Base-by-base conservation (phyloP, 2,329 filamentous ascomycete species). In the Fusarium hainanense region DNA sequence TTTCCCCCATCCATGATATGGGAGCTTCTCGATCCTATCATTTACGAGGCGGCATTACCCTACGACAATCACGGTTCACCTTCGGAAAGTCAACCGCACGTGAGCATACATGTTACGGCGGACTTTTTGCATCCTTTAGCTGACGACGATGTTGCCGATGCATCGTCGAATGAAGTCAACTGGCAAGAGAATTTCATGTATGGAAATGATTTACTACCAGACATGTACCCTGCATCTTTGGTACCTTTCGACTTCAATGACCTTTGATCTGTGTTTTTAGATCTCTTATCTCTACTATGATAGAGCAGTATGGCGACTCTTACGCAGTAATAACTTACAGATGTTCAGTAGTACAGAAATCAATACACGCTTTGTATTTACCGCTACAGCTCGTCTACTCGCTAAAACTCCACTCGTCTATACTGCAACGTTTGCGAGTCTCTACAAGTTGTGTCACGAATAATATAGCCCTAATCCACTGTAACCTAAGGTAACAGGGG, bases 1-100 rank as follows among this genome's bases (percentile, higher is more conserved):
- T 63, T 63, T 1, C 58, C 60, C 0, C 60, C 60, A 1, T 63
- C 60, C 3, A 63, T 63, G 60, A 63, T 63, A 20, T 63, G 60
- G 60, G 34, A 63, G 20, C 60, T 63, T 25, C 42, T 63, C 7
- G 60, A 63, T 8, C 60, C 60, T 1, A 30, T 55, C 13, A 25
- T 55, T 3, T n/a, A 30, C 3, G 32, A 11, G 4, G 10, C 28
- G 5, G 25, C 23, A 14, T 14, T 16, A 9, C 14, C 41, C 14
- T 6, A 4, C 3, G 11, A 13, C 2, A 18, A 0, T 4, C 37
- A 14, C 4, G 4, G 5, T 11, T 8, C 12, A 6, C 11, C 23
- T 3, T 7, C 47, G 5, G 58, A 42, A 8, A 16, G 28, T 21
- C 34, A 37, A 3, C 7, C 21, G 14, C 21, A 61, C 16, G 60